A percentile compares a stretch with the other conserved stretches of the same genome.
phyloP scores from a whole-genome alignment of 2,329 filamentous ascomycete species.

The Simplicillium aogashimaense region DNA sequence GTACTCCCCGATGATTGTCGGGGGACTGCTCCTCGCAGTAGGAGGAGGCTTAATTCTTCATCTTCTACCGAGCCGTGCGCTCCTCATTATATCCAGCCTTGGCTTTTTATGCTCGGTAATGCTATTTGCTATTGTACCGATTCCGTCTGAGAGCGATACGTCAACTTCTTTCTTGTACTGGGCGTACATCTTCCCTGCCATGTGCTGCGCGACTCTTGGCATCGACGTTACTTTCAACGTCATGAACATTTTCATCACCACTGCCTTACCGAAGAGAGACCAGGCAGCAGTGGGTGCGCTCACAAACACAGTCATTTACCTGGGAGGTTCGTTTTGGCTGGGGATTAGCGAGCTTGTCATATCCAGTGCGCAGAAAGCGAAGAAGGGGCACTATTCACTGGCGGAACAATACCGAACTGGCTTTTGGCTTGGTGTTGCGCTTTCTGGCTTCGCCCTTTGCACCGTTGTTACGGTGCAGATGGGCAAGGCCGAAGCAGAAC shows the following conservation, averaged over 20 bases:
- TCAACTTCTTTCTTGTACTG: constrained; percentile 29
- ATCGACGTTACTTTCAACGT: constrained; percentile 55
- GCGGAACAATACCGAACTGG: constrained; percentile 38
- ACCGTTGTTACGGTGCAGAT: constrained; percentile 16
- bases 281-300: constrained; percentile 53
- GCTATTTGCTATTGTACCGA: constrained; percentile 10
- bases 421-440: constrained; percentile 46
- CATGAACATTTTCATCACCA: constrained; percentile 53
- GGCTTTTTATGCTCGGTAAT: constrained; percentile 23
- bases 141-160: background rate
- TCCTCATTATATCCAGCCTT: constrained; percentile 12
- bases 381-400: constrained; percentile 18
- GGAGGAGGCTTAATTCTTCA: constrained; percentile 4
- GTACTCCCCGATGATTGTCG: constrained; percentile 5
- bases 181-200: constrained; percentile 48
- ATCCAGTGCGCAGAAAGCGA: constrained; percentile 23
- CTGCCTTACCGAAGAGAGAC: constrained; percentile 38
- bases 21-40: constrained; percentile 3
- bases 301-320: constrained; percentile 46
- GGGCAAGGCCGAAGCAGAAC: constrained; percentile 5
- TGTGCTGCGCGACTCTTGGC: constrained; percentile 46
- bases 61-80: constrained; percentile 3
- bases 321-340: constrained; percentile 49
- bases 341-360: constrained; percentile 46
- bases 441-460: constrained; percentile 34